Evolutionary conservation across 345 rosid genomes (phyloP), one percentile per base, ranked within the genome.

Genomic region (Cardiospermum halicacabum): DNA sequence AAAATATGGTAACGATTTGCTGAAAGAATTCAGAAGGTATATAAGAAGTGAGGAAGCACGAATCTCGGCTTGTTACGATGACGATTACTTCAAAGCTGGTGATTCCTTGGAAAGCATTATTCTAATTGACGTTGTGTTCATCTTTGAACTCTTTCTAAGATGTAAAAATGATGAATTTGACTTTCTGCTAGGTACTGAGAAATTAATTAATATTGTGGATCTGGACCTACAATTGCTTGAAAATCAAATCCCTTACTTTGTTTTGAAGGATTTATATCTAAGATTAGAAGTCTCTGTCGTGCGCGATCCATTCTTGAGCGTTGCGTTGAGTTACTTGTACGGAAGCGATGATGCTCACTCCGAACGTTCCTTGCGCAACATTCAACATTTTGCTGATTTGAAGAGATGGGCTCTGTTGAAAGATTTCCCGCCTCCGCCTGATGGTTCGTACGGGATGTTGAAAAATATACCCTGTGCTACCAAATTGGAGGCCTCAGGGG

Each of bases 221-320:
- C 13, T 27, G 10, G 60, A 56, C 24, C 11, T 56, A 19, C 7
- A 16, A 4, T 56, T 56, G 34, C 42, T 56, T 1, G 60, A 56
- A 56, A 56, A 32, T 5, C 77, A 73, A 5, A 69, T 68, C 51
- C 69, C 77, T 28, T 73, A 62, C 61, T 68, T 58, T 21, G 56
- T 73, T 39, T 62, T 73, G 1, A 6, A 51, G 1, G 32, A 62
- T 4, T 61, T 72, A 25, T 73, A n/a, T n/a, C n/a, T n/a, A n/a
- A n/a, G n/a, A n/a, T n/a, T n/a, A n/a, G n/a, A n/a, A n/a, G n/a
- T n/a, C n/a, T n/a, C n/a, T n/a, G n/a, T n/a, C n/a, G n/a, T n/a
- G n/a, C n/a, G n/a, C n/a, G n/a, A n/a, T n/a, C n/a, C n/a, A 61
- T 4, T 11, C 36, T n/a, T 30, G 16, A 19, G 13, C 39, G 28